Base-by-base conservation (phyloP, 2,329 filamentous ascomycete genomes). In the Cercospora zeina region DNA sequence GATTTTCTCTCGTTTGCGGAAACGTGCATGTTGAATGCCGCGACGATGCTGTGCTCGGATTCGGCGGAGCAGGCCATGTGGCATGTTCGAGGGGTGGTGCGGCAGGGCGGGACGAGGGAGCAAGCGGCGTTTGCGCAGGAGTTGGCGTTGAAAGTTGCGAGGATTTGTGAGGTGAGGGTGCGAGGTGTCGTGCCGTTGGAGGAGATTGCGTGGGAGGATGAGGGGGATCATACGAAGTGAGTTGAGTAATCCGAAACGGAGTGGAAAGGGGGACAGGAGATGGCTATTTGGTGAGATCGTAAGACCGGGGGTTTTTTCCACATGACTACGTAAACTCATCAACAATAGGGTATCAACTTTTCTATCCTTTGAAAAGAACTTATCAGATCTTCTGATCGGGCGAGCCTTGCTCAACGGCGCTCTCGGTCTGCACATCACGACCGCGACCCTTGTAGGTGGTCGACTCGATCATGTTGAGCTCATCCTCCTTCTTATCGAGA, bases 401-500 rank as follows among this genome's bases (percentile, higher is more conserved):
- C 36, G 36, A 39, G 9, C 24, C 30, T 13, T 53, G 49, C 49
- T 53, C 49, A 31, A 53, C 49, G 9, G 49, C 49, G 2, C 9
- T 31, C 27, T 53, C 49, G 31, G 16, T 8, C 49, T 53, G 4
- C 9, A 53, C 49, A 21, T 2, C n/a, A 10, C 16, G 55, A 4
- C 65, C 65, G 13, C 65, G 50, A 36, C 69, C 69, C 65, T 67
- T 67, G 53, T 71, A 71, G 49, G 67, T 69, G 34, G 69, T 67
- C 51, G 60, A 55, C 60, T 77, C 71, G 72, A 85, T 75, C 81
- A 85, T 82, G 75, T 92, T 92, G 67, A 89, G 77, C 69, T 81
- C 79, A 73, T 91, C 89, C 72, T 92, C 89, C 66, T 87, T 79
- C 27, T 75, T 77, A 71, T 92, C 89, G 9, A 89, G 79, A n/a